A percentile compares a stretch with the other conserved stretches of the same genome.
These are phyloP conservation scores for Arachnomyces sp. DNA, from an alignment of 2,329 filamentous ascomycete species.

Conservation along the genomic window DNA sequence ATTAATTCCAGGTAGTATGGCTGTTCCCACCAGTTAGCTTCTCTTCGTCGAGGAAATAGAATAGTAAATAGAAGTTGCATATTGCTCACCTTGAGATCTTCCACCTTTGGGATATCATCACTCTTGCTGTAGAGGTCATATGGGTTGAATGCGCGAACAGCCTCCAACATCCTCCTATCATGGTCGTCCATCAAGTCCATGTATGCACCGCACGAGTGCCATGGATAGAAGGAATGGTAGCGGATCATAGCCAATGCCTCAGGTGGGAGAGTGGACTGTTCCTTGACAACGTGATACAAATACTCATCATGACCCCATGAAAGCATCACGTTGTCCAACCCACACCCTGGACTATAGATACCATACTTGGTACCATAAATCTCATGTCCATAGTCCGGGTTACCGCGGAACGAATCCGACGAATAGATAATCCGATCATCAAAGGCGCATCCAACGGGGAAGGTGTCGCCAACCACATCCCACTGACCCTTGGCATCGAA, in stretches of 20 bases:
- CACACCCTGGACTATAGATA: conserved; percentile 71
- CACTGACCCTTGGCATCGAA: conserved; percentile 77
- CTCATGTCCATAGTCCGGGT: conserved; percentile 63
- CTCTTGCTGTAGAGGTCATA: conserved; percentile 92
- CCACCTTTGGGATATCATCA: conserved; percentile 66
- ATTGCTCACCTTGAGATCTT: conserved; percentile 59
- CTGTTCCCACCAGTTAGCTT: conserved; percentile 24
- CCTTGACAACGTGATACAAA: conserved; percentile 71
- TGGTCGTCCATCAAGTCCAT: conserved; percentile 72
- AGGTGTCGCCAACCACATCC: conserved; percentile 70
- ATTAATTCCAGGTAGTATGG: conserved; percentile 68
- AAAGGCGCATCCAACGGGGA: conserved; percentile 38
- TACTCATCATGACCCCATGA: conserved; percentile 60
- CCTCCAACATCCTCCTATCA: conserved; percentile 69
- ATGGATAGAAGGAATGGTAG: conserved; percentile 88
- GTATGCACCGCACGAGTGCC: conserved; percentile 77
- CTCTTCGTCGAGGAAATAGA: too few relatives aligned
- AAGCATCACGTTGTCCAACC: conserved; percentile 79
- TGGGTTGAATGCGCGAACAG: conserved; percentile 79
- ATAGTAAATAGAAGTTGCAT: neutral
- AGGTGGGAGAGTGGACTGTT: conserved; percentile 66
- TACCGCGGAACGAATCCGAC: conserved; percentile 60
- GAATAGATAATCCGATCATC: conserved; percentile 72
- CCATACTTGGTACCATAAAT: conserved; percentile 69
- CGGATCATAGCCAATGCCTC: conserved; percentile 88